These are phyloP conservation scores for Cystofilobasidium bisporidii DNA, from an alignment of 768 basidiomycete species.

Conservation along the genomic window DNA sequence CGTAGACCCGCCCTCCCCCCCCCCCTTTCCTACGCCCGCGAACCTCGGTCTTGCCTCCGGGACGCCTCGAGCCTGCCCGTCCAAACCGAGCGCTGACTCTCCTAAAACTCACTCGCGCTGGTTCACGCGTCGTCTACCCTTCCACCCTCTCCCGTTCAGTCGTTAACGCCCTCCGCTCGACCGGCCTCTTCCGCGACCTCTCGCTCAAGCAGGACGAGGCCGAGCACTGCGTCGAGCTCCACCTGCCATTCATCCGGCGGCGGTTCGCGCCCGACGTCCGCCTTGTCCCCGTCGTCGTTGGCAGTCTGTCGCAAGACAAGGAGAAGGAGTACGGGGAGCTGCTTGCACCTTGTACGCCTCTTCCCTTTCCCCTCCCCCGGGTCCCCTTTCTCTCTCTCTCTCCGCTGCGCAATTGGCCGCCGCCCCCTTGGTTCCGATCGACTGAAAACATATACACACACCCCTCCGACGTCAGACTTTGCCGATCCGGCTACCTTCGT, in stretches of 20 bases:
- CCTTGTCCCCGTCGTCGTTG: slow-evolving; percentile 85
- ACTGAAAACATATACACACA: too few species aligned
- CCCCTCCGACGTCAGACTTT: too few species aligned
- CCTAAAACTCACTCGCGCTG: too few species aligned
- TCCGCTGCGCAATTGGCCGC: too few species aligned
- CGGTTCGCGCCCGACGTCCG: slow-evolving; percentile 62
- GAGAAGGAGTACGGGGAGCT: slow-evolving; percentile 60
- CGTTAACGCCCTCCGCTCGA: slow-evolving; percentile 54
- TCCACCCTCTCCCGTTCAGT: slow-evolving; percentile 43
- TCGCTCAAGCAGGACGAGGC: slow-evolving; percentile 64
- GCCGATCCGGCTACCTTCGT: slow-evolving; percentile 68
- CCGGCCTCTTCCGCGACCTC: slow-evolving; percentile 64
- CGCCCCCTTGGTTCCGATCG: too few species aligned
- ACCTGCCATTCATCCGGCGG: slow-evolving; percentile 75
- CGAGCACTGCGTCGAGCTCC: slow-evolving; percentile 98
- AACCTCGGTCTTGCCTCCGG: too few species aligned
- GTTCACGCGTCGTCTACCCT: background rate
- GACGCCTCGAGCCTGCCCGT: too few species aligned
- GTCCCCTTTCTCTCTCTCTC: background rate
- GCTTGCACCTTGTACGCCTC: slow-evolving; percentile 54
- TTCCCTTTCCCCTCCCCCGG: background rate
- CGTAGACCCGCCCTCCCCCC: too few species aligned
- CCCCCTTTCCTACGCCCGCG: too few species aligned
- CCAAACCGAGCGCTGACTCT: too few species aligned
- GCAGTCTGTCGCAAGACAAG: slow-evolving; percentile 53